Base-by-base conservation (phyloP, 768 basidiomycete species). In the Suillus plorans region DNA sequence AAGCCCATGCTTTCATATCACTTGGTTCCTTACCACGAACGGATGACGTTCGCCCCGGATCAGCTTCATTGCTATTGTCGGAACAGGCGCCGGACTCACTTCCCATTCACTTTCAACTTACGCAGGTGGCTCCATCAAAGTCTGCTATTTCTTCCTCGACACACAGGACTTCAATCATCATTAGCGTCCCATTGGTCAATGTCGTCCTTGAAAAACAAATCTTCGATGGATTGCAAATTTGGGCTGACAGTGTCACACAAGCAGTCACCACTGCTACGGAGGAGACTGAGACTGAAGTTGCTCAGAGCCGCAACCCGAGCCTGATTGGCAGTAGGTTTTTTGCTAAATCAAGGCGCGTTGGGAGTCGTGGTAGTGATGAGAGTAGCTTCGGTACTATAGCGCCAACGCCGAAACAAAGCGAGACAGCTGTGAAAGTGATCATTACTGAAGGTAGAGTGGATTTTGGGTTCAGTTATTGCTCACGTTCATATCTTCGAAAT, bases 191-290 rank as follows among this genome's bases (percentile, higher is more conserved):
- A 16, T 87, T 88, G 5, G 74, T 91, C n/a, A 78, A 85, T 69
- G 73, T 83, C 13, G 78, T 85, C 45, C 69, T 94, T 57, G 81
- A 85, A 12, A 97, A 98, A 74, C 71, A 77, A 6, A 66, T 80
- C 2, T 75, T 95, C 9, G 94, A 98, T 71, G 85, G 86, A 14
- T 74, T 99, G 20, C 95, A 98, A 74, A 90, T 89, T 70, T 93
- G 91, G 82, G 89, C 88, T 8, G 97, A 99, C 72, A 95, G 98
- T 71, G 73, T 89, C 34, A 79, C 88, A n/a, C 93, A 91, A 70
- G 82, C 90, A 60, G 69, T 89, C 4, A 91, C 60, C 81, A 78
- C 80, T 7, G 56, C 63, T 5, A 36, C 59, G 55, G 67, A 64
- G 41, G 74, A 74, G 34, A 68, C 63, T 8, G 73, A 65, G 44